A percentile compares a stretch with the other conserved stretches of the same genome.
These are phyloP conservation scores for Plenodomus lindquistii DNA, from an alignment of 2,329 filamentous ascomycete genomes.

Conservation along the genomic window DNA sequence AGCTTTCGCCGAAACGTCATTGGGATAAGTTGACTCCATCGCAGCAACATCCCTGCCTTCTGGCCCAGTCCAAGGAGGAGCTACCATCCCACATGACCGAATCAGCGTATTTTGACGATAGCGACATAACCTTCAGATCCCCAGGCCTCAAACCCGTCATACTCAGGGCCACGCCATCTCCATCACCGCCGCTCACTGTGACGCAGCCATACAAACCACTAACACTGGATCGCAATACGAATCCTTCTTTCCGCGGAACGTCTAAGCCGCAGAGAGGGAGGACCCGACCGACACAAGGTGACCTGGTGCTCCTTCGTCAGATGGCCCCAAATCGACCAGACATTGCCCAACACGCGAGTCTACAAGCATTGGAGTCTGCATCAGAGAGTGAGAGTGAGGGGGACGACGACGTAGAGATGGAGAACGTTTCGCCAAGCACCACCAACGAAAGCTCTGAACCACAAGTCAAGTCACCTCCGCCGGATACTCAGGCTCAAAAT, in stretches of 20 bases:
- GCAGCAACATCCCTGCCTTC: constrained; percentile 1
- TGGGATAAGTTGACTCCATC: constrained; percentile 19
- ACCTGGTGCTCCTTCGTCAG: constrained; percentile 68
- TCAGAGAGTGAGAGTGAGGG: constrained; percentile 52
- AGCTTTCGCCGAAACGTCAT: constrained; percentile 24
- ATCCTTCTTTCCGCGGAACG: constrained; percentile 51
- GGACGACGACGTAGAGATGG: constrained; percentile 44
- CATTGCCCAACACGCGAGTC: constrained; percentile 62
- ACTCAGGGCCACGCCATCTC: constrained; percentile 51
- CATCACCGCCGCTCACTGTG: constrained; percentile 52
- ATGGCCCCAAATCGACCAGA: constrained; percentile 69
- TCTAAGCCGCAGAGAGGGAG: constrained; percentile 53
- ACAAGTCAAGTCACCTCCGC: constrained; percentile 6
- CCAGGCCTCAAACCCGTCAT: constrained; percentile 48
- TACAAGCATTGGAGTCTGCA: constrained; percentile 54
- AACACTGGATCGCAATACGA: constrained; percentile 37
- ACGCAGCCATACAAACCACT: constrained; percentile 26
- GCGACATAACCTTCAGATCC: constrained; percentile 51
- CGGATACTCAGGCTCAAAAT: constrained; percentile 12
- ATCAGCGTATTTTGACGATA: constrained; percentile 54
- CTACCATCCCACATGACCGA: constrained; percentile 30
- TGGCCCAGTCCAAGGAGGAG: neutral
- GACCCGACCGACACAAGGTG: constrained; percentile 61
- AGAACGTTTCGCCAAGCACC: constrained; percentile 19
- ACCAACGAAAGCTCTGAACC: constrained; percentile 6